Conservation (phyloP, 1,284 basidiomycete species). For the Sporisorium iseilematis-ciliati region DNA sequence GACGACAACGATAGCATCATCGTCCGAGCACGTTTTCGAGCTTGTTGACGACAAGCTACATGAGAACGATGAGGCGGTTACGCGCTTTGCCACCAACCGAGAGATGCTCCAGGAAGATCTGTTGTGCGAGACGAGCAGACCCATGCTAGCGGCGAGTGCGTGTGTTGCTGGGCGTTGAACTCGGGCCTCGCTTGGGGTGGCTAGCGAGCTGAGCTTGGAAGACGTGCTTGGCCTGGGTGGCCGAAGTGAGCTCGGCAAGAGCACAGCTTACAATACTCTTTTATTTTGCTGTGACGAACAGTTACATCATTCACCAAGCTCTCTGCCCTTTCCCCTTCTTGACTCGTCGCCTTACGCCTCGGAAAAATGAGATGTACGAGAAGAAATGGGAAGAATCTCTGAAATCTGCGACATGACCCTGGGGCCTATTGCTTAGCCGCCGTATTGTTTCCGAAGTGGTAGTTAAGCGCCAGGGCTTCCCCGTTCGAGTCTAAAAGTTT, state of each 20-base stretch:
- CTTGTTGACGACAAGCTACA: background rate
- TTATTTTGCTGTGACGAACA: background rate
- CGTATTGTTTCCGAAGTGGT: too few species aligned
- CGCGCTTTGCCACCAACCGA: conserved; percentile 3
- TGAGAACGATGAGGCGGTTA: background rate
- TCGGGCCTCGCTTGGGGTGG: conserved; percentile 1
- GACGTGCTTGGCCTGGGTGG: conserved; percentile 3
- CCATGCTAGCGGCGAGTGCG: background rate
- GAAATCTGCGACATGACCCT: conserved; percentile 5
- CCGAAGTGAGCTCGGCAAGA: background rate
- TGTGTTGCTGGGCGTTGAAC: conserved; percentile 1
- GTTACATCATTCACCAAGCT: conserved; percentile 8
- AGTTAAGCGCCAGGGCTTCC: too few species aligned
- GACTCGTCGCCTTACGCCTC: background rate
- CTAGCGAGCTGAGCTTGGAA: conserved; percentile 6
- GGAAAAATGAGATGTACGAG: background rate
- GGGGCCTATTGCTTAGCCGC: too few species aligned
- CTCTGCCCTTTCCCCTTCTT: background rate
- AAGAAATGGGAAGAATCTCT: background rate
- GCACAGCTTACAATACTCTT: background rate
- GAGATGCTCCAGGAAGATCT: conserved; percentile 8
- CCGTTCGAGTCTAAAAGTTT: too few species aligned
- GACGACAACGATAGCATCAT: background rate
- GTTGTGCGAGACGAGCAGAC: background rate
- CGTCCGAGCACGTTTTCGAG: background rate